Conservation (phyloP, 1,284 basidiomycete species). For the Boletus calvinii region DNA sequence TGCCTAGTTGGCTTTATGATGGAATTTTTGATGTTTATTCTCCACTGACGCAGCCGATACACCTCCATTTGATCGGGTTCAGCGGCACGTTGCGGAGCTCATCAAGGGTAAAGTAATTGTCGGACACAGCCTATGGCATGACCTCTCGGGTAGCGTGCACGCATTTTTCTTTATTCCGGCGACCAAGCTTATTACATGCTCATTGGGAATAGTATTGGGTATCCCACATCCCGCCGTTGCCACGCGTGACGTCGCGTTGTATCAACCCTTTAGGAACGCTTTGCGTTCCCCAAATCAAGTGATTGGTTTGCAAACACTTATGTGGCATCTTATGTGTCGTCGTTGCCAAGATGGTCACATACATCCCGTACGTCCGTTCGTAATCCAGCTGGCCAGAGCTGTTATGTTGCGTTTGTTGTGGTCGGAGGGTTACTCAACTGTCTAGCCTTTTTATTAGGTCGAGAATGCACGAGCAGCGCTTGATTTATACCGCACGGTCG, state of each 20-base stretch:
- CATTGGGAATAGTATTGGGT: conserved; percentile 58
- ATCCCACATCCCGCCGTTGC: conserved; percentile 75
- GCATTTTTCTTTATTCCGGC: conserved; percentile 13
- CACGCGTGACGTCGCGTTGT: conserved; percentile 79
- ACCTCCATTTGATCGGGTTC: conserved; percentile 54
- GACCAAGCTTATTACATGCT: conserved; percentile 14
- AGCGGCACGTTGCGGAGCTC: conserved; percentile 58
- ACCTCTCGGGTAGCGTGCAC: conserved; percentile 60
- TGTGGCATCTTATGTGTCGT: conserved; percentile 77
- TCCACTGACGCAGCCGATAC: conserved; percentile 24
- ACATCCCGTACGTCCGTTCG: conserved; percentile 56
- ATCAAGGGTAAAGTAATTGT: conserved; percentile 68
- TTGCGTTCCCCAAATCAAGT: conserved; percentile 62
- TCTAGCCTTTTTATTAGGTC: conserved; percentile 43
- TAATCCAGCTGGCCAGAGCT: neutral
- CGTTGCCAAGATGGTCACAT: conserved; percentile 67
- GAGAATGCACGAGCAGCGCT: conserved; percentile 76
- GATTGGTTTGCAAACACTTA: conserved; percentile 70
- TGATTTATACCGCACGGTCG: conserved; percentile 72
- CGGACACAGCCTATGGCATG: conserved; percentile 75
- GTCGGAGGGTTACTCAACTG: conserved; percentile 14
- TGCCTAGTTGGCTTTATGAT: conserved; percentile 4
- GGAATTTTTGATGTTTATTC: conserved; percentile 3
- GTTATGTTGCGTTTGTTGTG: neutral
- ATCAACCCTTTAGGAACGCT: conserved; percentile 73